Evolutionary conservation across 257 asterid genomes (phyloP), one percentile per base, ranked within the genome.

Genomic region (Paulownia fortunei): DNA sequence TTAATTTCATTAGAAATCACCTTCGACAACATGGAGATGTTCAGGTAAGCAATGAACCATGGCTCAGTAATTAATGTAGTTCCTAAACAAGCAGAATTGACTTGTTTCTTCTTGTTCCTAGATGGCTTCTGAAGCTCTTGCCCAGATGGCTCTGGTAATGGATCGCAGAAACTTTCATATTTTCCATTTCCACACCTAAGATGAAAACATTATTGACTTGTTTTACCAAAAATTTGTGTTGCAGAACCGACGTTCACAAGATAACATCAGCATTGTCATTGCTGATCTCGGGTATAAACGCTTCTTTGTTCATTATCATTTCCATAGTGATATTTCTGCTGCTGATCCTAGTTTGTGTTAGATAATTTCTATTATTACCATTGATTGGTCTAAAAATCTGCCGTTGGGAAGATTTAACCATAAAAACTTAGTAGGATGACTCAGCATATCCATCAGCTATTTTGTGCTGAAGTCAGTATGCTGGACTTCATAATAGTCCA

Each of bases 71-170:
- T 1, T 44, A 9, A 42, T 30, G 24, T 47, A n/a, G 42, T 51
- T 68, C 26, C 36, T 5, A 19, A 46, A 27, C 30, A 46, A 75
- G 49, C 37, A 64, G 30, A 67, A 67, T n/a, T 84, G 60, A 81
- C 79, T 68, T 62, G 21, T 19, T 75, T 79, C 55, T 37, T 49
- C 36, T 37, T 55, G 27, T 44, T 62, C 44, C 60, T 96, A 94
- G 98, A 82, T 80, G 87, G 98, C 99, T 21, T 90, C 91, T 41
- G 99, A 93, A 84, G 96, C 96, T 62, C 97, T 93, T 67, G 97
- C 96, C 5, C 87, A 87, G 69, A 79, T 77, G 86, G 98, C 98
- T 65, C 86, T 95, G 97, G 97, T 94, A 91, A 81, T 76, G 32
- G 73, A 79, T 4, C 27, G 18, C 10, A 66, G 12, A 21, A 68